These are phyloP conservation scores for Ophiostoma novo-ulmi DNA, from an alignment of 2,329 filamentous ascomycete genomes.

Conservation along the genomic window DNA sequence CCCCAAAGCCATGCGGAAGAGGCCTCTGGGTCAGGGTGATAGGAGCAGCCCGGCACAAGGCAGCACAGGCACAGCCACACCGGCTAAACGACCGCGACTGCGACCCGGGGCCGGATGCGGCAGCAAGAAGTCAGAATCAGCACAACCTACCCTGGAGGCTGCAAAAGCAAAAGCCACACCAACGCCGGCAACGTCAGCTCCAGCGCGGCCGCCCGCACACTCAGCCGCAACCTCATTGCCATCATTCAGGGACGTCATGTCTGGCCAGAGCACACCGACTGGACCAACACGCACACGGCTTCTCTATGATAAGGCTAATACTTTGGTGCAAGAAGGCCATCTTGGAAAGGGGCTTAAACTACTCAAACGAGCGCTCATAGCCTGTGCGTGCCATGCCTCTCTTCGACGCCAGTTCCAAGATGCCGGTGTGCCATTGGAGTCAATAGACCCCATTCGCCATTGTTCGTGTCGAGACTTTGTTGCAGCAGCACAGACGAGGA, in stretches of 20 bases:
- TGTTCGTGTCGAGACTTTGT: constrained; percentile 28
- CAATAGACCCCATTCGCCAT: constrained; percentile 22
- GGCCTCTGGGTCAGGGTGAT: background rate
- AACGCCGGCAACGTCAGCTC: background rate
- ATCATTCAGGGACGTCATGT: constrained; percentile 13
- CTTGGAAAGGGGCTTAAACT: background rate
- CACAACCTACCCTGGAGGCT: background rate
- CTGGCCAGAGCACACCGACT: background rate
- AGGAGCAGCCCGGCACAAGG: background rate
- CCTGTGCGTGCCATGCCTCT: constrained; percentile 20
- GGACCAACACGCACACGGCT: background rate
- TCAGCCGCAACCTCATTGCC: background rate
- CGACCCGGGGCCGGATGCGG: background rate
- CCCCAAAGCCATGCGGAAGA: background rate
- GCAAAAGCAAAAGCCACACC: too few relatives aligned
- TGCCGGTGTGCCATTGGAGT: constrained; percentile 18
- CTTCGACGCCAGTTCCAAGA: constrained; percentile 17
- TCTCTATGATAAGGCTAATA: constrained; percentile 6
- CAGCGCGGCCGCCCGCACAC: background rate
- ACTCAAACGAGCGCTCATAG: constrained; percentile 20
- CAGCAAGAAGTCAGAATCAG: background rate
- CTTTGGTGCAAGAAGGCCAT: background rate
- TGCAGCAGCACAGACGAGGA: constrained; percentile 22
- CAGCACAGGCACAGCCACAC: background rate
- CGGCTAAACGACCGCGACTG: background rate